Evolutionary conservation across 768 basidiomycete genomes (phyloP).

Genomic region (Russula sp.): DNA sequence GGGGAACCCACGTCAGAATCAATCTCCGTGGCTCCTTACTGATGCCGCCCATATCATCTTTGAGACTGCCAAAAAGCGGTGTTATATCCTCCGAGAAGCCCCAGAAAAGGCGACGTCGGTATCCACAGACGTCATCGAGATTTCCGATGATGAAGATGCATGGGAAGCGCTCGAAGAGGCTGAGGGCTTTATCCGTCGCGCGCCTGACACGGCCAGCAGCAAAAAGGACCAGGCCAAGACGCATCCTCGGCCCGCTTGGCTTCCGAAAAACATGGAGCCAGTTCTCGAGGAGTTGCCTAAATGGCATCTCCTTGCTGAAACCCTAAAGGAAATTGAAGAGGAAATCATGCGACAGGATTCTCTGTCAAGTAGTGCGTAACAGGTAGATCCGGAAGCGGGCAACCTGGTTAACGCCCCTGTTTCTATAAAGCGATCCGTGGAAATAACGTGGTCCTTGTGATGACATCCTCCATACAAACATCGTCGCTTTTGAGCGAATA

Average conservation of each 20-base stretch:
- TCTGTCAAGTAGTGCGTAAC: constrained; percentile 25
- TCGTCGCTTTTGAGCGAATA: constrained; percentile 75
- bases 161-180: constrained; percentile 69
- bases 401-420: background rate
- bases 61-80: constrained; percentile 70
- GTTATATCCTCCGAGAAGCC: constrained; percentile 47
- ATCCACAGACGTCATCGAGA: constrained; percentile 33
- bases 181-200: constrained; percentile 34
- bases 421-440: constrained; percentile 37
- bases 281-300: constrained; percentile 93
- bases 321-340: constrained; percentile 85
- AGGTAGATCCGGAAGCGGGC: background rate
- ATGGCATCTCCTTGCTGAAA: constrained; percentile 81
- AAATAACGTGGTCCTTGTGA: constrained; percentile 75
- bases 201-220: constrained; percentile 15
- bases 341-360: constrained; percentile 66
- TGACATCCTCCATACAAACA: constrained; percentile 77
- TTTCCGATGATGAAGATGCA: constrained; percentile 59
- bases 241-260: constrained; percentile 46
- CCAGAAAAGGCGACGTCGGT: constrained; percentile 25
- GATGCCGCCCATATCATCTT: constrained; percentile 89
- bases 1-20: constrained; percentile 57
- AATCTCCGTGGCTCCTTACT: constrained; percentile 86
- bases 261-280: constrained; percentile 75
- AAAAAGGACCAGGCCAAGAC: constrained; percentile 18